Evolutionary conservation across 164 flowering plant species (phyloP), one percentile per base, ranked within the genome.

Genomic region (Tinospora cordifolia): DNA sequence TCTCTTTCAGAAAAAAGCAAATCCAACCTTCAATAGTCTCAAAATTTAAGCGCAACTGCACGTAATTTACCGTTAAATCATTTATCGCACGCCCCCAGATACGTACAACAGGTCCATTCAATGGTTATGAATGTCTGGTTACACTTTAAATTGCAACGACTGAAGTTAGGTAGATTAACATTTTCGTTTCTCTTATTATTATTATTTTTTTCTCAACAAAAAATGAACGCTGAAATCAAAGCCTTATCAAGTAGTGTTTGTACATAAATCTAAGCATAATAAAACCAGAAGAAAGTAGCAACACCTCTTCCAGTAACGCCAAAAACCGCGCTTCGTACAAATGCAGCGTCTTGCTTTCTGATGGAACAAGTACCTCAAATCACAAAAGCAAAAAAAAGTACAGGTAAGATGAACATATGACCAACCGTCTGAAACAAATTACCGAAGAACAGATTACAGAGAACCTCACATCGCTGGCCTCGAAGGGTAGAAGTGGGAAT

Each of bases 261-360:
- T 14, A n/a, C 59, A 51, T n/a, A 51, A 51, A n/a, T n/a, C 7
- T 6, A 17, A 51, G 21, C 19, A 51, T 51, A 51, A 51, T 51
- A 51, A 51, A 2, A 6, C 59, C 17, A 51, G 21, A 51, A 51
- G 22, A 51, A 51, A 64, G 25, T 13, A 64, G 36, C 3, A 22
- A 65, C 75, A 85, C 92, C 90, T 88, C 87, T 71, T 88, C 92
- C 21, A 88, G 80, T 71, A 88, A 72, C 60, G 88, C 84, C 26
- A 86, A 69, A 78, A 81, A 87, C 71, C 92, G 83, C n/a, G 92
- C 90, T 80, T 88, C 92, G 70, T 84, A 88, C 21, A 88, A 72
- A 76, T 87, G 87, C 62, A 88, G 73, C 26, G 83, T 84, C 78
- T 87, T 88, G 40, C 60, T 78, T 84, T 88, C 92, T 26, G 89